These are phyloP conservation scores for Teratosphaeriaceae sp. DNA, from an alignment of 2,329 filamentous ascomycete species.

Conservation along the genomic window DNA sequence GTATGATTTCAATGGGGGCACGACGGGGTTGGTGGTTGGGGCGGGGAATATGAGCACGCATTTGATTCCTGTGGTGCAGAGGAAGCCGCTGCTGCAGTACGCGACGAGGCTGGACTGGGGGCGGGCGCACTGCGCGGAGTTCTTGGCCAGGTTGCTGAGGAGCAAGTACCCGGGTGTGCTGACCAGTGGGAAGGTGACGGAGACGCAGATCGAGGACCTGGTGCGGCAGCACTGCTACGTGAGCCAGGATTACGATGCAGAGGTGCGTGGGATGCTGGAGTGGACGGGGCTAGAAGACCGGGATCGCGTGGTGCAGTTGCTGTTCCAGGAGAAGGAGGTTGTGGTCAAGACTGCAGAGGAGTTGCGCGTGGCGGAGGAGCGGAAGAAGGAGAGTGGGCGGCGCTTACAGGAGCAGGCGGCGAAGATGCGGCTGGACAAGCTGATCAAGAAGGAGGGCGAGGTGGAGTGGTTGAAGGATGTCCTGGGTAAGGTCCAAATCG, in stretches of 20 bases:
- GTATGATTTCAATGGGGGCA: slow-evolving; percentile 84
- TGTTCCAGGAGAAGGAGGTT: slow-evolving; percentile 84
- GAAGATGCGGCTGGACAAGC: slow-evolving; percentile 91
- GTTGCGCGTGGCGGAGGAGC: slow-evolving; percentile 79
- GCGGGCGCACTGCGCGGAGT: slow-evolving; percentile 82
- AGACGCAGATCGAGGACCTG: slow-evolving; percentile 80
- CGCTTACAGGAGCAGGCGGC: slow-evolving; percentile 91
- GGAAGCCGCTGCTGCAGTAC: slow-evolving; percentile 75
- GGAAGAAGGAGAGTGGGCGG: slow-evolving; percentile 88
- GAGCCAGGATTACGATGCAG: slow-evolving; percentile 73
- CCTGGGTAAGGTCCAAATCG: slow-evolving; percentile 58
- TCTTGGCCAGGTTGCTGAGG: slow-evolving; percentile 78
- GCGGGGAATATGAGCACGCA: slow-evolving; percentile 93
- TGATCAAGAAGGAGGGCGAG: slow-evolving; percentile 93
- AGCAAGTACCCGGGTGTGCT: slow-evolving; percentile 90
- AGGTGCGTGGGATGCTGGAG: slow-evolving; percentile 71
- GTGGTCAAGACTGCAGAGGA: slow-evolving; percentile 93
- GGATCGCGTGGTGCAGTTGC: slow-evolving; percentile 84
- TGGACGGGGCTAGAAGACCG: slow-evolving; percentile 89
- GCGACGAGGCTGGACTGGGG: slow-evolving; percentile 93
- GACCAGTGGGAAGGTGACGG: slow-evolving; percentile 59
- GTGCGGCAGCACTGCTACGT: slow-evolving; percentile 86
- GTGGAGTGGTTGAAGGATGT: slow-evolving; percentile 88
- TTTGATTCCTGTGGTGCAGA: slow-evolving; percentile 85
- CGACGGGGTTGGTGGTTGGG: slow-evolving; percentile 79